Evolutionary conservation across 192 early-diverging fungal species (phyloP).

Genomic region (Backusella macrospora): DNA sequence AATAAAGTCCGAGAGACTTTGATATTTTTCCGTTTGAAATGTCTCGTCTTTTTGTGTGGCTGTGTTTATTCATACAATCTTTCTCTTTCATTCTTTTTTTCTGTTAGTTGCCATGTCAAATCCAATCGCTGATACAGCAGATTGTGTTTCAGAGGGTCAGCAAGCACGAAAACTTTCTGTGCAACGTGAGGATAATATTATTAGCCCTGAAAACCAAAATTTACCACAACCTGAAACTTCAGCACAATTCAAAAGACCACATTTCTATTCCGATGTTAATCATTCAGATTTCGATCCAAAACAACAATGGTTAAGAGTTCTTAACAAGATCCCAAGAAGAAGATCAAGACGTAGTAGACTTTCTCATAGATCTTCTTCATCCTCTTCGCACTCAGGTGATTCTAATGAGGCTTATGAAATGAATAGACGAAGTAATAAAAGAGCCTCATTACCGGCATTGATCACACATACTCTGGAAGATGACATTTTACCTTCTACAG

Average conservation of each 20-base stretch:
- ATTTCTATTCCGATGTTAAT: not conserved
- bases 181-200: not conserved
- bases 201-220: not conserved
- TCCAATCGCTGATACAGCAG: slow-evolving; percentile 27
- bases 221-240: not conserved
- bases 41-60: not conserved
- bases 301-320: not conserved
- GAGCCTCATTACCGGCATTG: not conserved
- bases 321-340: not conserved
- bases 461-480: slow-evolving; percentile 5
- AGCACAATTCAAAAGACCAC: not conserved
- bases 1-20: slow-evolving; percentile 6
- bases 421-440: not conserved
- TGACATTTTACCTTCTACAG: slow-evolving; percentile 25
- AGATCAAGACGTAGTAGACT: not conserved
- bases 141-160: slow-evolving; percentile 16
- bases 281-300: not conserved
- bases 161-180: not conserved
- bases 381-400: not conserved
- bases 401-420: not conserved
- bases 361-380: not conserved
- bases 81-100: not conserved
- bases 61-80: too few relatives aligned
- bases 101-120: slow-evolving; percentile 22
- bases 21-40: not conserved